phyloP scores from a whole-genome alignment of 371 early-diverging fungal species.

The Mycotypha africana region DNA sequence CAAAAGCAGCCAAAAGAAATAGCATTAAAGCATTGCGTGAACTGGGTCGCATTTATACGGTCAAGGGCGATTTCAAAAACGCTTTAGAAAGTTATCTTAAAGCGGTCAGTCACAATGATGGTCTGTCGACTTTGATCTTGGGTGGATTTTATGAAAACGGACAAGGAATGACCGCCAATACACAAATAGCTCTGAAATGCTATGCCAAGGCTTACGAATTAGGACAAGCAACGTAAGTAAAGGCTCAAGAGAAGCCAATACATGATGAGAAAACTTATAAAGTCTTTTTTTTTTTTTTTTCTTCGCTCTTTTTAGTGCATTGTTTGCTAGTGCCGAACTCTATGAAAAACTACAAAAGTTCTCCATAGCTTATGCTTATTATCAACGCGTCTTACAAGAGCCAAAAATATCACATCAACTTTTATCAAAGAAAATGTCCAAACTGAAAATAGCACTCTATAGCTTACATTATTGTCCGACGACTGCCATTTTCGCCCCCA shows the following conservation, averaged over 20 bases:
- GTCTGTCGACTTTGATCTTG: constrained; percentile 72
- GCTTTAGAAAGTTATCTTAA: constrained; percentile 61
- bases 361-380: constrained; percentile 33
- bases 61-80: constrained; percentile 64
- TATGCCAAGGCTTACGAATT: constrained; percentile 29
- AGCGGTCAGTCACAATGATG: constrained; percentile 72
- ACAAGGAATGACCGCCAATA: constrained; percentile 41
- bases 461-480: constrained; percentile 31
- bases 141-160: constrained; percentile 55
- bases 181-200: constrained; percentile 50
- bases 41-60: constrained; percentile 80
- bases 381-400: constrained; percentile 27
- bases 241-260: no score
- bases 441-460: constrained; percentile 37
- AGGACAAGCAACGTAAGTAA: constrained; percentile 32
- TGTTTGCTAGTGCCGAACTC: constrained; percentile 39
- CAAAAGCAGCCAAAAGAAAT: constrained; percentile 38
- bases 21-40: constrained; percentile 66
- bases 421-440: constrained; percentile 22
- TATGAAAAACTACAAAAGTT: constrained; percentile 28
- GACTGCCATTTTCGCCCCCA: constrained; percentile 9
- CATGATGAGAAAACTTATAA: no score
- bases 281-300: not conserved
- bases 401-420: constrained; percentile 17
- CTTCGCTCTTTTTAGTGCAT: constrained; percentile 18